Evolutionary conservation across 495 filamentous ascomycete species (phyloP).

Genomic region (Neurospora sp.): DNA sequence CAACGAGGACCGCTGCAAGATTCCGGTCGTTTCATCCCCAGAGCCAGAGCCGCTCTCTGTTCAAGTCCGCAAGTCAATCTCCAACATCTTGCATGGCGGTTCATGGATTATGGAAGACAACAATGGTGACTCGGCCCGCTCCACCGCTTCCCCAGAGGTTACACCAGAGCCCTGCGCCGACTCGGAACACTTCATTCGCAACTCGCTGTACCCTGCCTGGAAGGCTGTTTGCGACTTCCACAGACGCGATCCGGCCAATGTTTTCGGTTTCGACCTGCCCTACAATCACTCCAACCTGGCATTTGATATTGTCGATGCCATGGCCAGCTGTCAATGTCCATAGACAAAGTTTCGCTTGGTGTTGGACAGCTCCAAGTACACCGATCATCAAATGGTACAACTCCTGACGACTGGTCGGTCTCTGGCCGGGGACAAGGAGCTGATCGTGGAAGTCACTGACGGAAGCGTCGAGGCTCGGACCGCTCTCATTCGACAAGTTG

Average conservation of each 20-base stretch:
- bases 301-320: background rate
- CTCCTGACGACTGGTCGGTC: background rate
- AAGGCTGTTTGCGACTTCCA: background rate
- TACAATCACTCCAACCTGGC: background rate
- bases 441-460: background rate
- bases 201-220: background rate
- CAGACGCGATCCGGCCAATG: background rate
- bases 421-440: background rate
- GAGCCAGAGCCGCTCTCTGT: background rate
- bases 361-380: background rate
- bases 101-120: background rate
- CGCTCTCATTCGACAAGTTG: background rate
- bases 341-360: background rate
- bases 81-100: background rate
- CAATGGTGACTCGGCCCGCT: background rate
- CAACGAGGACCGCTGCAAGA: background rate
- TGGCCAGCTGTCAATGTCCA: background rate
- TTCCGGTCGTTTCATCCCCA: background rate
- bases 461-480: background rate
- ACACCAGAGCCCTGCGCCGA: background rate
- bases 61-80: background rate
- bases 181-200: background rate
- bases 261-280: background rate
- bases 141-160: background rate
- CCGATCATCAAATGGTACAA: background rate